Evolutionary conservation across 2,329 filamentous ascomycete species (phyloP).

Genomic region (Penicillium expansum): DNA sequence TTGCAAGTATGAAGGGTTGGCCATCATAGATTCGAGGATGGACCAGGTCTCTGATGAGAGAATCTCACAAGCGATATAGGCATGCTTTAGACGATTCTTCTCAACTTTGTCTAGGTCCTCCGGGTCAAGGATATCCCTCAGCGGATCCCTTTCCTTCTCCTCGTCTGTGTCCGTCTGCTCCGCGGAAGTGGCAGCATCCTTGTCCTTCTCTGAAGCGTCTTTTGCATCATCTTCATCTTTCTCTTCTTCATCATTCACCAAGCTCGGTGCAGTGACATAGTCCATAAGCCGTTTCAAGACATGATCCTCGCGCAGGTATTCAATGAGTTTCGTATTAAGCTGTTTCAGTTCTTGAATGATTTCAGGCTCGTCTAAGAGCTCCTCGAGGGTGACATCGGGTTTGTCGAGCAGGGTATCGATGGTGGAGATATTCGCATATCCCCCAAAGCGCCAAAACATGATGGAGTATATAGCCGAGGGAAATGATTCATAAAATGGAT

Average conservation of each 20-base stretch:
- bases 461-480: slow-evolving; percentile 49
- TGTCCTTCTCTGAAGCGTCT: slow-evolving; percentile 27
- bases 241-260: slow-evolving; percentile 52
- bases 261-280: slow-evolving; percentile 78
- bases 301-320: slow-evolving; percentile 85
- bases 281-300: slow-evolving; percentile 81
- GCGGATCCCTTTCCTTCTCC: slow-evolving; percentile 39
- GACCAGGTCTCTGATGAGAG: slow-evolving; percentile 96
- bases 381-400: slow-evolving; percentile 88
- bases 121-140: slow-evolving; percentile 35
- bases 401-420: slow-evolving; percentile 97
- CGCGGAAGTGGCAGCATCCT: slow-evolving; percentile 21
- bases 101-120: slow-evolving; percentile 69
- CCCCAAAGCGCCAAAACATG: slow-evolving; percentile 99
- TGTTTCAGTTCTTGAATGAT: slow-evolving; percentile 97
- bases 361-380: slow-evolving; percentile 92
- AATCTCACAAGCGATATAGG: slow-evolving; percentile 89
- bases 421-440: slow-evolving; percentile 94
- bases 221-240: slow-evolving; percentile 53
- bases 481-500: slow-evolving; percentile 38
- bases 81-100: slow-evolving; percentile 88
- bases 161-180: slow-evolving; percentile 23
- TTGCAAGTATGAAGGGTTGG: slow-evolving; percentile 72
- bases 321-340: slow-evolving; percentile 95
- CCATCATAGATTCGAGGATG: slow-evolving; percentile 87